Base-by-base conservation (phyloP, 2,329 filamentous ascomycete species). In the Madurella fahalii region DNA sequence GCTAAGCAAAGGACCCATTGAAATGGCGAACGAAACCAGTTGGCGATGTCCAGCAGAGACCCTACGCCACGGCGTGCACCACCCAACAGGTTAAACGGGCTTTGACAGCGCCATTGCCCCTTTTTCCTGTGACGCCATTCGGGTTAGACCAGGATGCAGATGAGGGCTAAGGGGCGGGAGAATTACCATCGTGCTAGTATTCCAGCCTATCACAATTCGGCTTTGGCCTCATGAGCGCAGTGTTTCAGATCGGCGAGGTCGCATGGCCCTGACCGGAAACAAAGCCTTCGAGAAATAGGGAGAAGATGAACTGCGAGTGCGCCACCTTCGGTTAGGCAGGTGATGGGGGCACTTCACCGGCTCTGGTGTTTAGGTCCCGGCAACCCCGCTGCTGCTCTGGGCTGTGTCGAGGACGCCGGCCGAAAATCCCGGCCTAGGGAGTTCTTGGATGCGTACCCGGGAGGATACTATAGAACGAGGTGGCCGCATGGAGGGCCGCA, bases 401-500 rank as follows among this genome's bases (percentile, higher is more conserved):
- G 57, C 53, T 58, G 53, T 58, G 57, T 52, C 47, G 50, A 56
- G 11, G 45, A 20, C 12, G 18, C 47, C 50, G 50, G 44, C 53
- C 57, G 45, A 12, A 53, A 50, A 52, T 48, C 32, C 49, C 48
- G 56, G 49, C 52, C 56, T n/a, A 44, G 48, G 25, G 25, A 31
- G n/a, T 8, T 17, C 17, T 15, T 46, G 40, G 42, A n/a, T 25
- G 18, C 34, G 15, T 32, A 41, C 31, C 31, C 51, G 40, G 25
- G 37, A 40, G 40, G 32, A 34, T 25, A 7, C 7, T 25, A 47
- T 47, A 30, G 50, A 39, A 30, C 25, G 40, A 17, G 40, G 32
- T 30, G 56, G 56, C 42, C 52, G 53, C 56, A 58, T 43, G 50
- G 41, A 12, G 16, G 56, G 56, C 56, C 56, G 49, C 56, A 53